phyloP scores from a whole-genome alignment of 2,329 filamentous ascomycete species.

The Fusarium sacchari region DNA sequence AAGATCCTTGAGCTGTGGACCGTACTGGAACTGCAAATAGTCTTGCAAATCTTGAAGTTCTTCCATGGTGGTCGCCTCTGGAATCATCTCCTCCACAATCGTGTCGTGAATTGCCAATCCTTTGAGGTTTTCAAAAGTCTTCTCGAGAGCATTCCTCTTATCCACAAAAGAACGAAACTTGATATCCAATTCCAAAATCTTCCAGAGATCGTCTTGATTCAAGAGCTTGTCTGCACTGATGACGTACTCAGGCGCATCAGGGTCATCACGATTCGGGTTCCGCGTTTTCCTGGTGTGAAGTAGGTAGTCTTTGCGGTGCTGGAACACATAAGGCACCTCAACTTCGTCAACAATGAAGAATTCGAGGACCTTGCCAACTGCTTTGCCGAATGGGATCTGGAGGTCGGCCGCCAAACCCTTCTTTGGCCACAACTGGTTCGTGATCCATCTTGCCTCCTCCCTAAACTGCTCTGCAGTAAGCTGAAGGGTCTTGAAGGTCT shows the following conservation, averaged over 20 bases:
- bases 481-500: constrained; percentile 84
- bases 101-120: constrained; percentile 72
- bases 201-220: constrained; percentile 93
- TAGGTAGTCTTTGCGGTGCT: constrained; percentile 97
- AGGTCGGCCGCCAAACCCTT: constrained; percentile 79
- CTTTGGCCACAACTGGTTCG: constrained; percentile 87
- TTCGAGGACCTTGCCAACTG: constrained; percentile 90
- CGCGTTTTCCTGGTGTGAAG: constrained; percentile 83
- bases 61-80: constrained; percentile 84
- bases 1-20: constrained; percentile 83
- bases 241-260: constrained; percentile 76
- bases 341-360: constrained; percentile 95
- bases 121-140: constrained; percentile 79
- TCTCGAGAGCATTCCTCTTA: constrained; percentile 86
- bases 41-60: constrained; percentile 97
- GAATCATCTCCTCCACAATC: constrained; percentile 85
- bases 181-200: constrained; percentile 91
- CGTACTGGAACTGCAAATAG: constrained; percentile 94
- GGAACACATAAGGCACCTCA: constrained; percentile 97
- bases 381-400: constrained; percentile 83
- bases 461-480: constrained; percentile 86
- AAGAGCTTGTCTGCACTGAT: constrained; percentile 87
- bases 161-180: constrained; percentile 94
- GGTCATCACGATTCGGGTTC: constrained; percentile 70
- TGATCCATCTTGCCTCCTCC: constrained; percentile 93